Evolutionary conservation across 345 rosid genomes (phyloP).

Genomic region (Geranium rotundifolium): DNA sequence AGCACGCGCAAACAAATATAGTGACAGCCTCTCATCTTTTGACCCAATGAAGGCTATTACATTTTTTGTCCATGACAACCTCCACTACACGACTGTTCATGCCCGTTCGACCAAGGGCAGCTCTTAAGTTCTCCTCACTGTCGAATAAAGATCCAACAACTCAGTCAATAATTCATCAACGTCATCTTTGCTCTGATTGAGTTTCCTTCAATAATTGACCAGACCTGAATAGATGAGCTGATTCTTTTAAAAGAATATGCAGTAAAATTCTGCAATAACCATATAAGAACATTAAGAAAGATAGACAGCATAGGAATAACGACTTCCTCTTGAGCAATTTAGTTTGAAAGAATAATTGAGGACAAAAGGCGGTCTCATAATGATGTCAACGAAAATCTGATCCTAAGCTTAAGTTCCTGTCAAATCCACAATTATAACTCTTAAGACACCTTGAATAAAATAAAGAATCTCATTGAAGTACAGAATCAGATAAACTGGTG

Average conservation of each 20-base stretch:
- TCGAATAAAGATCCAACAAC: conserved; percentile 1
- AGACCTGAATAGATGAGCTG: too few relatives aligned
- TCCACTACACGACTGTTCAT: conserved; percentile 49
- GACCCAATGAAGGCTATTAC: conserved; percentile 81
- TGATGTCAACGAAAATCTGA: not conserved
- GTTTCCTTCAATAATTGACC: not conserved
- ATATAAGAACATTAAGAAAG: not conserved
- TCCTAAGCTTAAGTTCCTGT: too few relatives aligned
- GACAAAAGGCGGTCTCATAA: not conserved
- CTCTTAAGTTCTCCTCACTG: conserved; percentile 82
- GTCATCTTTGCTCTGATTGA: not conserved
- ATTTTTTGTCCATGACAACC: conserved; percentile 72
- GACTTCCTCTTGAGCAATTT: too few relatives aligned
- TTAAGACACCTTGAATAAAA: not conserved
- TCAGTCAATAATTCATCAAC: not conserved
- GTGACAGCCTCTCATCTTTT: conserved; percentile 6
- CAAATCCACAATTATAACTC: not conserved
- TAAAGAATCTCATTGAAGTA: not conserved
- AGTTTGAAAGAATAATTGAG: not conserved
- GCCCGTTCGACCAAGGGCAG: conserved; percentile 77
- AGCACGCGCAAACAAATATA: conserved; percentile 2
- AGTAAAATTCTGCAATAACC: not conserved
- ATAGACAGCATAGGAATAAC: not conserved
- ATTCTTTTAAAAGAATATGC: too few relatives aligned
- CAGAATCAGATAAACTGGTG: not conserved